Conservation (phyloP, 768 basidiomycete species). For the Rhizopogon rudus region DNA sequence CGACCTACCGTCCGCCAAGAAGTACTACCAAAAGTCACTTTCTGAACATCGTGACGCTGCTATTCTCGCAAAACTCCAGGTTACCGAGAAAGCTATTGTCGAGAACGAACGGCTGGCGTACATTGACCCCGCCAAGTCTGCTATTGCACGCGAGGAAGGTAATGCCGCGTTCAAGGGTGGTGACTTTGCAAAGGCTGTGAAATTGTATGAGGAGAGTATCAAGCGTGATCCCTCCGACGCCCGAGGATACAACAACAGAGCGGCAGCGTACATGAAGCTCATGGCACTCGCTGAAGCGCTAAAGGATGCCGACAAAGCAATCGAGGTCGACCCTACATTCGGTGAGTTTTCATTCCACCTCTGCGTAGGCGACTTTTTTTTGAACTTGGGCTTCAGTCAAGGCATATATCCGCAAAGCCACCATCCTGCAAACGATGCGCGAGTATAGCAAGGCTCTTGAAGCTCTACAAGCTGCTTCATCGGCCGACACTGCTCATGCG, state of each 20-base stretch:
- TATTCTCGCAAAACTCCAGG: conserved; percentile 85
- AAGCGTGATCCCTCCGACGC: conserved; percentile 91
- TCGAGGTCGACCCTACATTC: conserved; percentile 85
- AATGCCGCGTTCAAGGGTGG: conserved; percentile 89
- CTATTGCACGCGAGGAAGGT: conserved; percentile 84
- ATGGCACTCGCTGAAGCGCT: conserved; percentile 91
- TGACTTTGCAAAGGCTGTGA: conserved; percentile 89
- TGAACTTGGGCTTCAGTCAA: conserved; percentile 49
- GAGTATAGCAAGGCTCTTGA: conserved; percentile 87
- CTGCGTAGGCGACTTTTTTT: background rate
- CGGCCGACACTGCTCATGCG: conserved; percentile 76
- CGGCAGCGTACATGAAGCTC: conserved; percentile 96
- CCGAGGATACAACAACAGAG: conserved; percentile 94
- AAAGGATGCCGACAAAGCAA: conserved; percentile 92
- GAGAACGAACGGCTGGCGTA: conserved; percentile 82
- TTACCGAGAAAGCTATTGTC: conserved; percentile 68
- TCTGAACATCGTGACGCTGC: conserved; percentile 96
- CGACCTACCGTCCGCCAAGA: conserved; percentile 75
- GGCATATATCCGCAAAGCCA: conserved; percentile 91
- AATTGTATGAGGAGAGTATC: conserved; percentile 92
- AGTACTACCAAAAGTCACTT: conserved; percentile 89
- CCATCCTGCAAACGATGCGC: conserved; percentile 84
- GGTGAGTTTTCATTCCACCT: conserved; percentile 36
- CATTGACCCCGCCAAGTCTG: conserved; percentile 80
- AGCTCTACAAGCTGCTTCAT: conserved; percentile 70